Evolutionary conservation across 1,139 yeast genomes (phyloP), one percentile per base, ranked within the genome.

Genomic region (Lodderomyces elongisporus): DNA sequence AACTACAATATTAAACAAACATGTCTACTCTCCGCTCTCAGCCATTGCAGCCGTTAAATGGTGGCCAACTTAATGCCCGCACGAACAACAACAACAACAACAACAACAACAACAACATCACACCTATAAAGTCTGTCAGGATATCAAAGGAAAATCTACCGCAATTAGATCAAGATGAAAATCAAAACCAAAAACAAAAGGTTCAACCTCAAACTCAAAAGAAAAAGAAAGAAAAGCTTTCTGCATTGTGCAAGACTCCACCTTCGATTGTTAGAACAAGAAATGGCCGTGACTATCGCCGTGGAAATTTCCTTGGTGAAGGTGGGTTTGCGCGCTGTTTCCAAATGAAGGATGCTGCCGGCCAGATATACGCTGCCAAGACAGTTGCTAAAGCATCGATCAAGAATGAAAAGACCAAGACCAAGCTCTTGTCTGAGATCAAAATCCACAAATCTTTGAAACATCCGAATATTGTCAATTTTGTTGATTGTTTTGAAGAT

Each of bases 271-370:
- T 91, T 47, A 75, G 91, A 48, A 87, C 94, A 28, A 75, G 91
- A 62, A 72, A 76, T 43, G 95, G 96, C 35, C 74, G 85, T 52
- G 94, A 88, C 49, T 91, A 85, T 59, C 85, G 85, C 49, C 77
- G 98, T 54, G 97, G 97, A 3, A 73, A 72, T 39, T 88, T 89
- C 48, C 67, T 93, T 25, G 99, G 99, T 21, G 98, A 88, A 65
- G 99, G 99, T 39, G 99, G 99, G 0, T 93, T 93, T 67, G 99
- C 98, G 14, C 79, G 98, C 54, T 93, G 98, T 57, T 93, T 93
- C 63, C 96, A 91, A 58, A 93, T 93, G 71, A 85, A 84, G 54
- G 95, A 87, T 56, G 82, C 89, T 42, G 69, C 75, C 41, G 97
- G 97, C 25, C 77, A 79, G 52, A 74, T 87, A 3, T 91, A 72